phyloP scores from a whole-genome alignment of 495 filamentous ascomycete species.

The Annulohypoxylon stygium region DNA sequence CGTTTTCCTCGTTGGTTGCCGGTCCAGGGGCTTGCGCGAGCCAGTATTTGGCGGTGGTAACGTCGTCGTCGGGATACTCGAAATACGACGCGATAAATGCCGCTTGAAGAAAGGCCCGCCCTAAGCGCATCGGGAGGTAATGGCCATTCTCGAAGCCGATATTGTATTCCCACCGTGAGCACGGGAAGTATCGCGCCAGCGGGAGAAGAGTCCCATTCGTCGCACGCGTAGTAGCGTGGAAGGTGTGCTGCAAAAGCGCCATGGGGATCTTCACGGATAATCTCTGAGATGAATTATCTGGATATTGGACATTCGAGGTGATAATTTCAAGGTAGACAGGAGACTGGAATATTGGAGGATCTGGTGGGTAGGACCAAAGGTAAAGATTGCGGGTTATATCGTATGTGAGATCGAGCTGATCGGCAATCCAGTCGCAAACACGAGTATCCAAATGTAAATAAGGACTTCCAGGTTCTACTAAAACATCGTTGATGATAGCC shows the following conservation, averaged over 20 bases:
- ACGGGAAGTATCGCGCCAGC: not conserved
- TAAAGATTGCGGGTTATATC: conserved; percentile 2
- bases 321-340: not conserved
- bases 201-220: not conserved
- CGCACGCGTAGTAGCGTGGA: not conserved
- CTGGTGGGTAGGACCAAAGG: not conserved
- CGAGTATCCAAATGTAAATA: no score
- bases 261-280: not conserved
- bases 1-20: not conserved
- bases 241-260: not conserved
- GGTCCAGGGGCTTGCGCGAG: not conserved
- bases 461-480: not conserved
- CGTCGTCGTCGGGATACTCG: not conserved
- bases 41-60: not conserved
- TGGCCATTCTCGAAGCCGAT: no score
- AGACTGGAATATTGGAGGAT: not conserved
- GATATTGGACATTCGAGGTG: no score
- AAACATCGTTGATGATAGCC: no score
- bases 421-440: no score
- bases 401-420: no score
- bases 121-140: not conserved
- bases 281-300: not conserved
- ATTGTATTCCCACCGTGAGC: not conserved
- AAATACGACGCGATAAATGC: no score
- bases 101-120: not conserved